phyloP scores from a whole-genome alignment of 306 rosid species.

The Ormosia semicastrata region DNA sequence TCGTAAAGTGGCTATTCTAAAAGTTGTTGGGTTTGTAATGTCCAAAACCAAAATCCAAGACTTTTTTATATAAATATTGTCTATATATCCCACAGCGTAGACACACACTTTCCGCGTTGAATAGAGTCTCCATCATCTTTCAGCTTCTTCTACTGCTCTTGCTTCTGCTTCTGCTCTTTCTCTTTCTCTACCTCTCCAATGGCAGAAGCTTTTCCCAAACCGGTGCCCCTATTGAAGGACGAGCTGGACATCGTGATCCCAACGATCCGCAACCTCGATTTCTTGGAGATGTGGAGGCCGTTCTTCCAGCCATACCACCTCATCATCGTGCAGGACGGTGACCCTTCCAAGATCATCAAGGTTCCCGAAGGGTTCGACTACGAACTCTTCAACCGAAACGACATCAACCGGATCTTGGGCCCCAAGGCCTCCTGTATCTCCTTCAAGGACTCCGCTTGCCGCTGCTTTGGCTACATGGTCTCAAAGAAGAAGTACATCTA shows the following conservation, averaged over 20 bases:
- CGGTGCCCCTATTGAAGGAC: constrained; percentile 60
- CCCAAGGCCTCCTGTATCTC: constrained; percentile 85
- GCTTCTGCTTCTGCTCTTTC: neutral
- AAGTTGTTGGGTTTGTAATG: neutral
- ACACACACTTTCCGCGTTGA: constrained; percentile 6
- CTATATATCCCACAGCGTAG: neutral
- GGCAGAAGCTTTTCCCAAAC: constrained; percentile 40
- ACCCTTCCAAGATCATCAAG: constrained; percentile 58
- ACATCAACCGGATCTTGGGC: constrained; percentile 75
- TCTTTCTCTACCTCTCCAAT: constrained; percentile 25
- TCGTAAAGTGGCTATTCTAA: too few relatives aligned
- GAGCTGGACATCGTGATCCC: constrained; percentile 91
- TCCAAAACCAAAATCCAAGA: too few relatives aligned
- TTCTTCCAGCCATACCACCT: constrained; percentile 68
- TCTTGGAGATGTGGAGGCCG: constrained; percentile 91
- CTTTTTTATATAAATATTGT: neutral
- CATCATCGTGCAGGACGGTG: constrained; percentile 86
- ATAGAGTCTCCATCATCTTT: neutral
- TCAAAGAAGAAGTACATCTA: constrained; percentile 90
- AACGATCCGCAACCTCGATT: constrained; percentile 84
- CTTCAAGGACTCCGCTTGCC: constrained; percentile 85
- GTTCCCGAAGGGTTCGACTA: constrained; percentile 80
- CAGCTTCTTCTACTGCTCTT: neutral
- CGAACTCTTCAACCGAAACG: constrained; percentile 74
- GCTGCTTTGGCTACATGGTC: constrained; percentile 82